Percentiles rank a stretch among this genome's conserved stretches.
Conservation (phyloP, 495 filamentous ascomycete species). For the Cetradonia linearis region DNA sequence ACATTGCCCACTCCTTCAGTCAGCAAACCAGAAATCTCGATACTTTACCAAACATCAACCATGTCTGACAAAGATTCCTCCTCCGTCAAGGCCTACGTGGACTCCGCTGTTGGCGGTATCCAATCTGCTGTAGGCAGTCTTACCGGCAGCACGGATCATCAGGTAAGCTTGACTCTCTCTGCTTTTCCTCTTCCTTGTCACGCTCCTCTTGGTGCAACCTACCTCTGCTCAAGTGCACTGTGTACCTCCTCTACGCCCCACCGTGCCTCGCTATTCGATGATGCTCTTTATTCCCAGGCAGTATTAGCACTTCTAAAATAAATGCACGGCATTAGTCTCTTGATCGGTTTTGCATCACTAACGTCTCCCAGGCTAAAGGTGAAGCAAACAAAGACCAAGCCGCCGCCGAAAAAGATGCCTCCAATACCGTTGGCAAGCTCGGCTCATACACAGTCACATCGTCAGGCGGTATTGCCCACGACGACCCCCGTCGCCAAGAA, state of each 20-base stretch:
- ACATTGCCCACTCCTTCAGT: not conserved
- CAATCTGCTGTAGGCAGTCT: constrained; percentile 62
- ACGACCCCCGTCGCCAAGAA: constrained; percentile 58
- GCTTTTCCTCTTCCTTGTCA: not conserved
- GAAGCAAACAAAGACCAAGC: constrained; percentile 50
- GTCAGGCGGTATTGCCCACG: constrained; percentile 59
- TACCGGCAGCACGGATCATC: constrained; percentile 60
- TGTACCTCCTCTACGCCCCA: not conserved
- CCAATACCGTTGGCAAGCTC: constrained; percentile 60
- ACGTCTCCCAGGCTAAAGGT: constrained; percentile 34
- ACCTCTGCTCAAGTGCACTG: not conserved
- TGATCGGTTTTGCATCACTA: not conserved
- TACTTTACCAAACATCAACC: not conserved
- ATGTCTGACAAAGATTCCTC: constrained; percentile 64
- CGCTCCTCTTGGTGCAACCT: not conserved
- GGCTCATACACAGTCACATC: constrained; percentile 58
- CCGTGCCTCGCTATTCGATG: not conserved
- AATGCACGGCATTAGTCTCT: not conserved
- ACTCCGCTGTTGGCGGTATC: constrained; percentile 61
- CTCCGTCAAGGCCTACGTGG: constrained; percentile 70
- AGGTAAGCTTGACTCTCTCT: constrained; percentile 37
- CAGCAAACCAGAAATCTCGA: not conserved
- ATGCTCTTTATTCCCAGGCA: not conserved
- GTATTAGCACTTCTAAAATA: constrained; percentile 5
- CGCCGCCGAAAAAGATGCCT: constrained; percentile 53